A percentile compares a stretch with the other conserved stretches of the same genome.
Conservation (phyloP, 768 basidiomycete species). For the Grammothele lineata region DNA sequence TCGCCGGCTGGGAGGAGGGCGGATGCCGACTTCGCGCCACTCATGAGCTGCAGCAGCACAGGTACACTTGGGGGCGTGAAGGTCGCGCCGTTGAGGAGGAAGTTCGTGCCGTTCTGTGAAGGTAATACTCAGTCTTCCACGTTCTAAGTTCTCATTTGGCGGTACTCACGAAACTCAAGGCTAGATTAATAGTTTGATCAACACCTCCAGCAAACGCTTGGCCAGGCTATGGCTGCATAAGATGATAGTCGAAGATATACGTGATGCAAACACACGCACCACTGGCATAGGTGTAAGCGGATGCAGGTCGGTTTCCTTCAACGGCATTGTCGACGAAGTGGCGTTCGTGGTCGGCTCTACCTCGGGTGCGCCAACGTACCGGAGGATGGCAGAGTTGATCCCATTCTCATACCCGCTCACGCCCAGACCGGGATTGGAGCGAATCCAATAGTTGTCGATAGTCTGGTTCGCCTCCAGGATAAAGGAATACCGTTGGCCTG, state of each 20-base stretch:
- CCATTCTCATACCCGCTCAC: constrained; percentile 14
- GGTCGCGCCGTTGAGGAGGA: constrained; percentile 31
- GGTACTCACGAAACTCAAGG: constrained; percentile 12
- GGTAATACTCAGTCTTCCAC: too few relatives aligned
- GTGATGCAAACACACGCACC: constrained; percentile 2
- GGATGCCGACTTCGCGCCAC: constrained; percentile 43
- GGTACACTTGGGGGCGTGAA: constrained; percentile 43
- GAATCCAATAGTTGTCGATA: constrained; percentile 35
- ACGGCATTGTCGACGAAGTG: constrained; percentile 3
- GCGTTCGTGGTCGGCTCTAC: constrained; percentile 30
- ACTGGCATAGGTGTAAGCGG: constrained; percentile 22
- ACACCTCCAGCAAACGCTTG: constrained; percentile 14
- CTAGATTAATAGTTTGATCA: constrained; percentile 19
- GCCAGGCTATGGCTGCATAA: constrained; percentile 15
- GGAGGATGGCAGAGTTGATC: constrained; percentile 42
- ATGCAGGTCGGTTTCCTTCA: constrained; percentile 13
- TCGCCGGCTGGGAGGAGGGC: constrained; percentile 46
- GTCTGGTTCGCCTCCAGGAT: constrained; percentile 36
- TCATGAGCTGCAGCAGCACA: constrained; percentile 55
- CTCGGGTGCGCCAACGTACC: constrained; percentile 35
- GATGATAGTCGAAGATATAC: neutral
- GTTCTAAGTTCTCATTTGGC: too few relatives aligned
- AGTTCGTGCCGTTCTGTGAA: constrained; percentile 22
- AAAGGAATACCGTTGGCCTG: constrained; percentile 31
- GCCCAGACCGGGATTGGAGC: constrained; percentile 16